Base-by-base conservation (phyloP, 2,329 filamentous ascomycete species). In the Gaeumannomyces sp. region DNA sequence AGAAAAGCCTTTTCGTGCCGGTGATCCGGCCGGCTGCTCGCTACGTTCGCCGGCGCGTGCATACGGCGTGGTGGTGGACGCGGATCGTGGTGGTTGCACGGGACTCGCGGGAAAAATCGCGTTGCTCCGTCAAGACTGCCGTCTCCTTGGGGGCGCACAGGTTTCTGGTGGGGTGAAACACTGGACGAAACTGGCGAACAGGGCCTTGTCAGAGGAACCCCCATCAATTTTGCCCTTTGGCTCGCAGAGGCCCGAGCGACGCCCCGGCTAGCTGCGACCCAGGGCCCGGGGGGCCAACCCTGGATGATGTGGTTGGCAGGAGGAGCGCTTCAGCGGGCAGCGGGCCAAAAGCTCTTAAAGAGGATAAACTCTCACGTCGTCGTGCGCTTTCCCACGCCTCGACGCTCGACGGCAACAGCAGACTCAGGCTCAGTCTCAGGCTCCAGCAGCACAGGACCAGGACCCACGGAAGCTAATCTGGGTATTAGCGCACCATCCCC, bases 121-220 rank as follows among this genome's bases (percentile, higher is more conserved):
- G 45, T 53, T 53, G 45, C 45, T 53, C 45, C 19, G 45, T 53
- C 45, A 7, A 53, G 45, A 25, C 19, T 53, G 45, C 45, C 5
- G 45, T 53, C 22, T 22, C 45, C 22, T 53, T 25, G 45, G 45
- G 45, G 45, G 11, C 3, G 45, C 45, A n/a, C 45, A 53, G 45
- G 45, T n/a, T 53, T n/a, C 45, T 53, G 45, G 45, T 53, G 45
- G 45, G 45, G 45, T 53, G 45, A 53, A 53, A 53, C 45, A 53
- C 45, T 53, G 45, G 45, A 53, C 45, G 45, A 53, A 53, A 53
- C 45, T 53, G 10, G 45, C 45, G 19, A 25, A 19, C 45, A 53
- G 45, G 45, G 45, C 45, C 45, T 11, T 53, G 45, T 53, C n/a
- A 53, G 45, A 53, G 45, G 45, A 53, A n/a, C 19, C 45, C 45